A percentile compares a stretch with the other conserved stretches of the same genome.
These are phyloP conservation scores for Tuber brumale DNA, from an alignment of 495 filamentous ascomycete species.

Conservation along the genomic window DNA sequence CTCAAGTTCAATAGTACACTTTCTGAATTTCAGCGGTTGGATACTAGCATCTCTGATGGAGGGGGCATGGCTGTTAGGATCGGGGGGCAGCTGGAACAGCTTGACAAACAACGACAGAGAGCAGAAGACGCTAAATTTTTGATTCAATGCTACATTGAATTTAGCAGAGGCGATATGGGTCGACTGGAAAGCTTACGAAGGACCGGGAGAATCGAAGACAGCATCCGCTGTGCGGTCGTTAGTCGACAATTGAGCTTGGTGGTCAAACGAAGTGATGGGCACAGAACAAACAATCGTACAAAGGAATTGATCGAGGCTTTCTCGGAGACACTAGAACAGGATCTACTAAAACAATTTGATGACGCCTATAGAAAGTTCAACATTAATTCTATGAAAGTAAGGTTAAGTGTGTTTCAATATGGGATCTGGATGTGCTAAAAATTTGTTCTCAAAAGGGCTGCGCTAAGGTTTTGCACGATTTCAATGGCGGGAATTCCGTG, in stretches of 20 bases:
- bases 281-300: slow-evolving; percentile 53
- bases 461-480: slow-evolving; percentile 87
- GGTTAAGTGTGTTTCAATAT: background rate
- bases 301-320: slow-evolving; percentile 94
- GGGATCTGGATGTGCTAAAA: background rate
- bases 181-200: slow-evolving; percentile 44
- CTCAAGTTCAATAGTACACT: slow-evolving; percentile 85
- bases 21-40: slow-evolving; percentile 79
- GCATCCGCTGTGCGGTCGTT: slow-evolving; percentile 41
- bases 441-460: slow-evolving; percentile 46
- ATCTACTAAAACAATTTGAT: slow-evolving; percentile 92
- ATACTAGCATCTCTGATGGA: slow-evolving; percentile 59
- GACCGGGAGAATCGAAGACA: slow-evolving; percentile 41
- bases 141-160: slow-evolving; percentile 91
- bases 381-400: slow-evolving; percentile 79
- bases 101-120: slow-evolving; percentile 82
- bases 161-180: slow-evolving; percentile 51
- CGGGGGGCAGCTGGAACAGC: slow-evolving; percentile 82
- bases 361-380: slow-evolving; percentile 88
- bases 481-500: slow-evolving; percentile 89
- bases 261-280: slow-evolving; percentile 40
- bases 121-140: slow-evolving; percentile 91
- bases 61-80: slow-evolving; percentile 89
- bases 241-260: slow-evolving; percentile 38
- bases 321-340: slow-evolving; percentile 89